Conservation (phyloP, 1,139 yeast species). For the Kodamaea derodonti region DNA sequence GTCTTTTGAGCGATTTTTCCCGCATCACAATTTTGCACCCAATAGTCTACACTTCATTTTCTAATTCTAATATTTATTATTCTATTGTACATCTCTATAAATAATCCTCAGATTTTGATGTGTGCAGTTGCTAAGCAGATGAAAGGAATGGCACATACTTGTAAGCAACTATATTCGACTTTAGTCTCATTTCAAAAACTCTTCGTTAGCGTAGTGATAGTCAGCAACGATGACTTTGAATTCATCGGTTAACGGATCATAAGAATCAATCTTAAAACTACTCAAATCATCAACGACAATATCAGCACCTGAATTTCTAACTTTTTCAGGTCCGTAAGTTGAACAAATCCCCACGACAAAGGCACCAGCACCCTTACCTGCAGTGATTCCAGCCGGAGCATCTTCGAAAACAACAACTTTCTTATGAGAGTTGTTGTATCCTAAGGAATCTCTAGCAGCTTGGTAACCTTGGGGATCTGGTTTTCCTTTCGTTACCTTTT, state of each 20-base stretch:
- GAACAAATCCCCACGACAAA: slow-evolving; percentile 80
- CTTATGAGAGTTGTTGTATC: slow-evolving; percentile 41
- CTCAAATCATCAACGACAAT: slow-evolving; percentile 73
- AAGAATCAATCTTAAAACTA: slow-evolving; percentile 40
- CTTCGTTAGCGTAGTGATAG: slow-evolving; percentile 46
- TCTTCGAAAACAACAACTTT: slow-evolving; percentile 77
- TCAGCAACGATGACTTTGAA: slow-evolving; percentile 43
- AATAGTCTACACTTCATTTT: too few relatives aligned
- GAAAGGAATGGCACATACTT: too few relatives aligned
- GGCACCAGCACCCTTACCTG: slow-evolving; percentile 85
- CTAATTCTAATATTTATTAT: too few relatives aligned
- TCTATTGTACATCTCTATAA: too few relatives aligned
- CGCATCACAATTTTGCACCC: too few relatives aligned
- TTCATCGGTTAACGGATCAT: slow-evolving; percentile 44
- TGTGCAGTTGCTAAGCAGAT: too few relatives aligned
- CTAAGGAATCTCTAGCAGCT: slow-evolving; percentile 57
- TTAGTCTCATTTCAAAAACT: slow-evolving; percentile 25
- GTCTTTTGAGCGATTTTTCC: too few relatives aligned
- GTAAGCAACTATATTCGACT: too few relatives aligned
- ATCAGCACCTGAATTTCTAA: slow-evolving; percentile 74
- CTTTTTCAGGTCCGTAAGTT: slow-evolving; percentile 65
- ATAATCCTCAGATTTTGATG: too few relatives aligned
- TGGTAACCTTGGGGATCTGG: slow-evolving; percentile 84
- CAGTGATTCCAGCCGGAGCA: slow-evolving; percentile 83
- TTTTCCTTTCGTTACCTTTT: slow-evolving; percentile 71